Percentiles rank a stretch among this genome's conserved stretches.
Evolutionary conservation across 306 rosid genomes (phyloP).

Genomic region (Lagenaria siceraria): DNA sequence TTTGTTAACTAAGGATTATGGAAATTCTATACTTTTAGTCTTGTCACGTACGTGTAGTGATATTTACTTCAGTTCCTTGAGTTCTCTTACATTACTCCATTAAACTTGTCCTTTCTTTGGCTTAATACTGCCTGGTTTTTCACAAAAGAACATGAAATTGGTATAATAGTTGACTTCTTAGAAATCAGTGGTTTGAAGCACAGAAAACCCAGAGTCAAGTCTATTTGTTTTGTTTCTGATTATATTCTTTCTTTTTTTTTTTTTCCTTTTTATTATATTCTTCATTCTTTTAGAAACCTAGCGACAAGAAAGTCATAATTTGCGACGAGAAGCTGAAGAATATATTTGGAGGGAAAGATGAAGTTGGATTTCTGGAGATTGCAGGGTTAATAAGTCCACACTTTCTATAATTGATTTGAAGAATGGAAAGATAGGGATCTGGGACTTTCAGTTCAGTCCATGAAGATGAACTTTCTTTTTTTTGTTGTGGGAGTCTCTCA

Average conservation of each 20-base stretch:
- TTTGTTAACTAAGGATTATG: background rate
- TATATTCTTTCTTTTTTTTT: conserved; percentile 14
- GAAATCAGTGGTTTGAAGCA: background rate
- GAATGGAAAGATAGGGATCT: background rate
- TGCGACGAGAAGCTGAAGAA: conserved; percentile 93
- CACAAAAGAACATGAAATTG: background rate
- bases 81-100: background rate
- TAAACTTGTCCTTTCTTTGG: background rate
- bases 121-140: background rate
- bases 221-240: conserved; percentile 5
- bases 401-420: conserved; percentile 42
- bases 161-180: background rate
- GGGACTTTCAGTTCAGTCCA: background rate
- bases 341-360: conserved; percentile 62
- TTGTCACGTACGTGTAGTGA: background rate
- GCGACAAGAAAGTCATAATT: conserved; percentile 55
- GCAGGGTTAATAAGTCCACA: conserved; percentile 82
- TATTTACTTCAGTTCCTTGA: background rate
- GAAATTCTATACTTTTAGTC: background rate
- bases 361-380: conserved; percentile 71
- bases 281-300: conserved; percentile 43
- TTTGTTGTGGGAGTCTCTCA: background rate
- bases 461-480: background rate
- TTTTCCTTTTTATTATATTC: background rate
- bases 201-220: background rate